Base-by-base conservation (phyloP, 2,329 filamentous ascomycete genomes). In the Diaporthe australafricana region DNA sequence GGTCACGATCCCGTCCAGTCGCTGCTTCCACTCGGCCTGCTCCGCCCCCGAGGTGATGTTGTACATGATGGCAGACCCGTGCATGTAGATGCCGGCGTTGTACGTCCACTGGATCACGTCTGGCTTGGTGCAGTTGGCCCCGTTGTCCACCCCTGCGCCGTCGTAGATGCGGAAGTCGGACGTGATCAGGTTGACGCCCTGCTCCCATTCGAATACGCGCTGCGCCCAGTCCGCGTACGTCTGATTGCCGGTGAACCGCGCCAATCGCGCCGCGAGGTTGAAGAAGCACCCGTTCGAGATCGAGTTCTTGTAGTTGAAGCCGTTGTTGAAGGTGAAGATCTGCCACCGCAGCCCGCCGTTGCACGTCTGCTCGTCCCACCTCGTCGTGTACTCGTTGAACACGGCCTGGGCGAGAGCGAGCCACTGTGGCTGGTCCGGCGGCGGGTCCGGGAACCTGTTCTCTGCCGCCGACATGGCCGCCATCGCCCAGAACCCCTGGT, bases 401-500 rank as follows among this genome's bases (percentile, higher is more conserved):
- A 94, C 92, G 14, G 92, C 92, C 80, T 95, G 92, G 0, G 89
- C 91, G 68, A 96, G 87, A 8, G 91, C 90, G n/a, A 96, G 86
- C 93, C 93, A 97, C 73, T 92, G 90, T 0, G 92, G 90, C 68
- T 91, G 79, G 71, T 87, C 88, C 0, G 84, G 75, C 0, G 89
- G 87, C 5, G 92, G 91, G 76, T 94, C 88, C 1, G 92, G 91
- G 77, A 93, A 96, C 74, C 90, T 91, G 77, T 91, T 89, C 81
- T 97, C 94, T 47, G 92, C 92, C 2, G 94, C 94, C 12, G 89
- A 88, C 86, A 97, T 93, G 73, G 92, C 93, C 1, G 94, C 90
- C 85, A 96, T 88, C n/a, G 89, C 93, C 94, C 94, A 97, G 82
- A 96, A 96, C 7, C 93, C 91, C 80, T 94, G 92, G 76, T 94